These are phyloP conservation scores for Pythium grandisporangium DNA, from an alignment of 352 stramenopile genomes.

Conservation along the genomic window DNA sequence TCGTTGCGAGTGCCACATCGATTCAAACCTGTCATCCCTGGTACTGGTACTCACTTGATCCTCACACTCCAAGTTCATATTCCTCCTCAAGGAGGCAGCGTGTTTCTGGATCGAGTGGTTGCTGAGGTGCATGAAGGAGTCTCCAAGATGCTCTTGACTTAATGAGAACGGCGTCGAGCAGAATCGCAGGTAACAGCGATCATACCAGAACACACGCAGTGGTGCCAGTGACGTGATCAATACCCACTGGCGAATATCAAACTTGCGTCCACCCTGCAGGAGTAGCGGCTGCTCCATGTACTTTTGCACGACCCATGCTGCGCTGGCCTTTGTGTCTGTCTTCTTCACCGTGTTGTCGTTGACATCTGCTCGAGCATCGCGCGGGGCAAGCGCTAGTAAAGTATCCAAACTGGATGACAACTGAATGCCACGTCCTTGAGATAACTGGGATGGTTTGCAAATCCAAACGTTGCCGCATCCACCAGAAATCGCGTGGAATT, in stretches of 20 bases:
- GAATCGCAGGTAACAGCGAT: constrained; percentile 70
- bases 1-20: constrained; percentile 54
- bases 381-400: constrained; percentile 12
- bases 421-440: constrained; percentile 60
- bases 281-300: constrained; percentile 78
- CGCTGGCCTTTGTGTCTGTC: not conserved
- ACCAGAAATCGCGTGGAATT: constrained; percentile 24
- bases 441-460: constrained; percentile 69
- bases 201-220: constrained; percentile 52
- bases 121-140: constrained; percentile 67
- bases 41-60: not conserved
- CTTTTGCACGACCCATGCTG: constrained; percentile 70
- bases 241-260: constrained; percentile 85
- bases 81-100: constrained; percentile 8
- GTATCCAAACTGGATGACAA: constrained; percentile 28
- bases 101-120: constrained; percentile 84
- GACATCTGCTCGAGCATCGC: not conserved
- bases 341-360: not conserved
- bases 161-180: constrained; percentile 48
- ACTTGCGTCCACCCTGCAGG: constrained; percentile 49
- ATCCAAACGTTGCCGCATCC: constrained; percentile 57
- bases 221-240: constrained; percentile 57
- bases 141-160: constrained; percentile 13
- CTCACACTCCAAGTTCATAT: too few species aligned
- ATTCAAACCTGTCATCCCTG: constrained; percentile 6